phyloP scores from a whole-genome alignment of 73 alveolate species.

The Paramecium biaurelia region DNA sequence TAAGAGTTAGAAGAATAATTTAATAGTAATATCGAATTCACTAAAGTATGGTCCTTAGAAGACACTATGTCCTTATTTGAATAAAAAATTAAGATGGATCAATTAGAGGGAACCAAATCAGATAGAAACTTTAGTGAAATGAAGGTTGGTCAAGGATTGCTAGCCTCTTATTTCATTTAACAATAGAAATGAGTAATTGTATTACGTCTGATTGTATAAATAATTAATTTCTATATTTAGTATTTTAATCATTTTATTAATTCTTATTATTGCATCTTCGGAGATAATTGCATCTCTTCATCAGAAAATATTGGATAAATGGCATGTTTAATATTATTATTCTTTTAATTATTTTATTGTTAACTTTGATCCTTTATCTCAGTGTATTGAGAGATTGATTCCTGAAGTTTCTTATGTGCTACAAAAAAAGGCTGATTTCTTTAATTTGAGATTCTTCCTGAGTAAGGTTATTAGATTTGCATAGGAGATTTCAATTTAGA shows the following conservation, averaged over 20 bases:
- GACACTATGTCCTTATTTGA: not conserved
- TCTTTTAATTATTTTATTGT: not conserved
- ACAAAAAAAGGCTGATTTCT: not conserved
- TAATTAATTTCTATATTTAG: not conserved
- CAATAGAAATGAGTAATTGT: not conserved
- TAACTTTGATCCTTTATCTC: not conserved
- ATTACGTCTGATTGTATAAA: not conserved
- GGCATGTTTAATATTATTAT: not conserved
- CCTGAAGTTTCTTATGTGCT: not conserved
- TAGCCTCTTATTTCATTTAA: not conserved
- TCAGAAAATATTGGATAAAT: not conserved
- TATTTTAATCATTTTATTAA: not conserved
- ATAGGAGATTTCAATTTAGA: not conserved
- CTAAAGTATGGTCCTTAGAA: conserved; percentile 17
- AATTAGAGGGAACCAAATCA: not conserved
- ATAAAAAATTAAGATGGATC: not conserved
- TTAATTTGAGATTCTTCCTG: not conserved
- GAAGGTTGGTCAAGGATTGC: not conserved
- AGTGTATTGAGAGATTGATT: not conserved
- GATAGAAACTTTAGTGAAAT: not conserved
- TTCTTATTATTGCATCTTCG: not conserved
- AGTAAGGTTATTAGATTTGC: not conserved
- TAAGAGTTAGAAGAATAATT: not conserved
- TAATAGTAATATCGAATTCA: not conserved
- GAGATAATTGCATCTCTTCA: not conserved